Percentiles rank a stretch among this genome's conserved stretches.
These are phyloP conservation scores for Lactuca sativa DNA, from an alignment of 129 eudicot species.

Conservation along the genomic window DNA sequence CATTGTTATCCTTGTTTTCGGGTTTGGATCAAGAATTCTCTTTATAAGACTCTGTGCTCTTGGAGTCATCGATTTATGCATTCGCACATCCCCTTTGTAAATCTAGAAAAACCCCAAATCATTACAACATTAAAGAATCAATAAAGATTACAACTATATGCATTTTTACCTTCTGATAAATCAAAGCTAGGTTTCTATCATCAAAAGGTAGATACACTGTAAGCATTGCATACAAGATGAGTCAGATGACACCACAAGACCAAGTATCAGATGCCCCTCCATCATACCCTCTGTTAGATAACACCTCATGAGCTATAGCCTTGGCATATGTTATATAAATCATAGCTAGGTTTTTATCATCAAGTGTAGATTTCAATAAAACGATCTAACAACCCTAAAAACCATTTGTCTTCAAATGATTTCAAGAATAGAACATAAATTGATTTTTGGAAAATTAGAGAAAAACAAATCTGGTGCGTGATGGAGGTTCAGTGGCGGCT, in stretches of 20 bases:
- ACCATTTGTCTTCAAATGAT: no score
- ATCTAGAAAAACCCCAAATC: constrained; percentile 40
- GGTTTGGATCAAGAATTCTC: constrained; percentile 76
- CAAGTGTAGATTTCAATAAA: no score
- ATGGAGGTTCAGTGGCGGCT: no score
- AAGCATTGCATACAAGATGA: constrained; percentile 66
- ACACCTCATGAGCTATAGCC: constrained; percentile 83
- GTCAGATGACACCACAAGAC: constrained; percentile 82
- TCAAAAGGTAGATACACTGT: constrained; percentile 83
- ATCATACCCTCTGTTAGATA: constrained; percentile 67
- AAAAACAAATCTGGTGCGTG: no score
- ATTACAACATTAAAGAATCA: background rate
- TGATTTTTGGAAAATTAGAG: no score
- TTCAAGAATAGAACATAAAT: no score
- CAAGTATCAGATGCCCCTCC: constrained; percentile 76
- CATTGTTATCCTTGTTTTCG: constrained; percentile 51
- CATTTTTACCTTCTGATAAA: constrained; percentile 66
- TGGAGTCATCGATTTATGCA: constrained; percentile 64
- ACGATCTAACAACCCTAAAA: no score
- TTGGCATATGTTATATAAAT: no score
- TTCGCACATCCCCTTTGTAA: constrained; percentile 60
- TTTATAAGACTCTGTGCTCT: constrained; percentile 58
- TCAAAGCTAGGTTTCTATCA: constrained; percentile 68
- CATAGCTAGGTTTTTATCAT: no score
- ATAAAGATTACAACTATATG: background rate